Evolutionary conservation across 371 early-diverging fungal species (phyloP).

Genomic region (Mortierella sp.): DNA sequence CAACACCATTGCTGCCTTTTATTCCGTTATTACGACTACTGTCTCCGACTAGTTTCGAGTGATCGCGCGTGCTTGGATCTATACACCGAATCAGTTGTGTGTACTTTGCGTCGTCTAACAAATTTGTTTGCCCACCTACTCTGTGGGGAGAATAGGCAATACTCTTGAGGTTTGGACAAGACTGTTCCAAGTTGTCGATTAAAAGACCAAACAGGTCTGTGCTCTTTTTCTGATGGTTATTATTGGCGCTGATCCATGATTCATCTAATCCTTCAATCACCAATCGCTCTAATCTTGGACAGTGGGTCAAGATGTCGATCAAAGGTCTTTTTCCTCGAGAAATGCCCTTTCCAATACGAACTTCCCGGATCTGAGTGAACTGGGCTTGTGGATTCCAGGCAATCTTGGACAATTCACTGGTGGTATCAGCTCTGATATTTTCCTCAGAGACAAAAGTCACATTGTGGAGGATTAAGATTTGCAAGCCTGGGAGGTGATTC

Average conservation of each 20-base stretch:
- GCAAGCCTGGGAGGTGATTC: constrained; percentile 3
- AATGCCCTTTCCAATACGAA: constrained; percentile 4
- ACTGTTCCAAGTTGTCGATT: neutral
- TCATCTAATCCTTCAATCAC: neutral
- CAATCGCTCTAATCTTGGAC: constrained; percentile 5
- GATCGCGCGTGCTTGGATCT: neutral
- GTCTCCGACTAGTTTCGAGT: neutral
- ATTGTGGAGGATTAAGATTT: neutral
- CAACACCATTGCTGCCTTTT: neutral
- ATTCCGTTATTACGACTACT: neutral
- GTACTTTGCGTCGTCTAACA: neutral
- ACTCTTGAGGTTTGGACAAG: constrained; percentile 6
- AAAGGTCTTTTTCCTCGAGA: neutral
- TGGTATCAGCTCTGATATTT: neutral
- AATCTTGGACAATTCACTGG: neutral
- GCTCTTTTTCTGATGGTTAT: neutral
- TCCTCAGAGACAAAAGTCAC: neutral
- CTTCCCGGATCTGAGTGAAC: constrained; percentile 9
- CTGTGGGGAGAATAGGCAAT: neutral
- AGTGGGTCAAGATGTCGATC: constrained; percentile 1
- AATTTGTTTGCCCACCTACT: neutral
- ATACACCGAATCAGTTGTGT: neutral
- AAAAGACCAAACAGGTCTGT: neutral
- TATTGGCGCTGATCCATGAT: neutral
- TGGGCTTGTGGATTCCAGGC: constrained; percentile 2